Evolutionary conservation across 257 asterid species (phyloP), one percentile per base, ranked within the genome.

Genomic region (Perilla frutescens): DNA sequence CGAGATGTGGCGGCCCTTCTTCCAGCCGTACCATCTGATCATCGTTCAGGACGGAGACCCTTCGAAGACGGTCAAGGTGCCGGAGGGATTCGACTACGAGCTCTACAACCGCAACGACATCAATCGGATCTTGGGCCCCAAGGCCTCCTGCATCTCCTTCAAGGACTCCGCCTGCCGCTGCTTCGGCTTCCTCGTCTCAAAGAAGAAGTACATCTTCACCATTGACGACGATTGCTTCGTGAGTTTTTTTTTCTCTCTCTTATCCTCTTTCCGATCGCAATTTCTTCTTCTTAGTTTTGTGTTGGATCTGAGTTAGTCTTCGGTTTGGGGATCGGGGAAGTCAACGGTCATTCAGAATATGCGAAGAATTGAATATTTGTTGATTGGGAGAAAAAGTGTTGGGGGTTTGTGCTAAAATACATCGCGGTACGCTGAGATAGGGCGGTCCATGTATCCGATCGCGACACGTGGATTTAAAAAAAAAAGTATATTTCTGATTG

Each of bases 171-270:
- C 89, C 53, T 84, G 89, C 66, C 79, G 89, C 8, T 81, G 86
- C 82, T 84, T 84, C 58, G 89, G 89, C 2, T 84, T 82, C 62
- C 61, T 84, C 78, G 83, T 84, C 34, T 84, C 89, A 0, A 84
- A 84, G 80, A 84, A 84, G 81, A 84, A 84, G 78, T 84, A 82
- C 81, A 80, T 84, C 82, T 84, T 62, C 85, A 84, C 89, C 80
- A 84, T 84, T 64, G 89, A 84, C 36, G 89, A 84, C 71, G 89
- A 84, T 71, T 84, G 89, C 82, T 84, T 84, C 69, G 89, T 84
- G 69, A 84, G 89, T 74, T 32, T 26, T 61, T 8, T 10, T n/a
- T 12, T 50, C 34, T 11, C 29, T 0, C 3, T 13, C 12, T 66
- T 37, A 50, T 7, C 8, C 34, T 14, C 1, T 1, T 5, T 34